Evolutionary conservation across 2,329 filamentous ascomycete genomes (phyloP), one percentile per base, ranked within the genome.

Genomic region (Neopestalotiopsis sp.): DNA sequence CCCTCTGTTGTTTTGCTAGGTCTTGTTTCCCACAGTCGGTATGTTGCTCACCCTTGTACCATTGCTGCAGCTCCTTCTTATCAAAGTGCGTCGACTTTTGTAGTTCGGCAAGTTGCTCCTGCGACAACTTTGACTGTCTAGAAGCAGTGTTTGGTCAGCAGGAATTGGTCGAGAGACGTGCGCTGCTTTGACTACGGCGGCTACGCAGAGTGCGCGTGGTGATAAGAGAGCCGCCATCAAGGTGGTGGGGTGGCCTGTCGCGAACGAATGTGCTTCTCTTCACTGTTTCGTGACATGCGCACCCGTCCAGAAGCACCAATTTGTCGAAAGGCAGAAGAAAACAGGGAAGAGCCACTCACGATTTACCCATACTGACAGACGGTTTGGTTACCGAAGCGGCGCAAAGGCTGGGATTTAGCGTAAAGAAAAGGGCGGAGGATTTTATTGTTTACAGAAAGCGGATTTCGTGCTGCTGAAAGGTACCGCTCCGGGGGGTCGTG

Each of bases 61-160:
- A 99, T 90, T 98, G 95, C 82, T 99, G 96, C 80, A 99, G 84
- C 84, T 99, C 96, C 87, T 98, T 98, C 91, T 98, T 98, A 84
- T 99, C 96, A 79, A 99, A 99, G 83, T 98, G 94, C 72, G 96
- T 99, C 70, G 94, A 94, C 86, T 94, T 96, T 81, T 98, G 95
- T 75, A 99, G 90, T 83, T 99, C 96, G 74, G 89, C 90, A 79
- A 99, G 92, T 88, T 99, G 94, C 82, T 97, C 92, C 81, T 96
- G 94, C 69, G 95, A 97, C 80, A 99, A 92, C 87, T 98, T 99
- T 76, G 95, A 98, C 87, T 98, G 96, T 84, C 96, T 99, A 79
- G 20, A 49, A 38, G 24, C 14, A 58, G 45, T 38, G 66, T 24
- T 65, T 73, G 40, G 74, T 52, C n/a, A 52, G 5, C 45, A 52